phyloP scores from a whole-genome alignment of 805 yeast species.

The Saccharomyces kudriavzevii region DNA sequence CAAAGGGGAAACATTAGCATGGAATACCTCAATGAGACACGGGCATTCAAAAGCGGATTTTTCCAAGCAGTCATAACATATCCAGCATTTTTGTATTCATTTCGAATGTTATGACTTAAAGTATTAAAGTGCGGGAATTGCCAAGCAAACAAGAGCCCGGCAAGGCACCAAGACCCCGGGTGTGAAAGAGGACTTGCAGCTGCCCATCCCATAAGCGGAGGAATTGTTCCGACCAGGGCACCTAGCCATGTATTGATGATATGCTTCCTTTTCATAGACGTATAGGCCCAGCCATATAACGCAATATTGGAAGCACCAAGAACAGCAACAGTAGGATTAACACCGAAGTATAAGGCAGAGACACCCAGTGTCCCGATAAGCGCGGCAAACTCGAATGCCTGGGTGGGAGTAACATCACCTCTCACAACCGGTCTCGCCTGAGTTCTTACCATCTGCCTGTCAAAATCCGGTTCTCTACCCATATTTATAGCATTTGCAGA shows the following conservation, averaged over 20 bases:
- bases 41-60: slow-evolving; percentile 83
- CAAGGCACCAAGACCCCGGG: slow-evolving; percentile 94
- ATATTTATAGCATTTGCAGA: slow-evolving; percentile 95
- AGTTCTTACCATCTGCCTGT: slow-evolving; percentile 80
- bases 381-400: slow-evolving; percentile 78
- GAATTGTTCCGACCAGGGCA: slow-evolving; percentile 96
- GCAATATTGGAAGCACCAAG: slow-evolving; percentile 77
- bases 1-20: slow-evolving; percentile 92
- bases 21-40: slow-evolving; percentile 87
- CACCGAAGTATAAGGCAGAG: slow-evolving; percentile 62
- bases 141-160: slow-evolving; percentile 89
- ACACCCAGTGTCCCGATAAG: slow-evolving; percentile 66
- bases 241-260: slow-evolving; percentile 97
- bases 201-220: slow-evolving; percentile 99
- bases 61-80: slow-evolving; percentile 96
- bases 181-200: slow-evolving; percentile 70
- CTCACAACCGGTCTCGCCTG: slow-evolving; percentile 83
- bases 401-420: slow-evolving; percentile 63
- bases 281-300: slow-evolving; percentile 83
- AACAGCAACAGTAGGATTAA: slow-evolving; percentile 73
- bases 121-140: slow-evolving; percentile 98
- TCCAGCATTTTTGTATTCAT: slow-evolving; percentile 86
- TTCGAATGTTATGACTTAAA: slow-evolving; percentile 76
- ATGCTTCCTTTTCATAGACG: slow-evolving; percentile 76
- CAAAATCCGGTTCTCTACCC: slow-evolving; percentile 93